Base-by-base conservation (phyloP, 2,329 filamentous ascomycete species). In the Sporothrix luriei region DNA sequence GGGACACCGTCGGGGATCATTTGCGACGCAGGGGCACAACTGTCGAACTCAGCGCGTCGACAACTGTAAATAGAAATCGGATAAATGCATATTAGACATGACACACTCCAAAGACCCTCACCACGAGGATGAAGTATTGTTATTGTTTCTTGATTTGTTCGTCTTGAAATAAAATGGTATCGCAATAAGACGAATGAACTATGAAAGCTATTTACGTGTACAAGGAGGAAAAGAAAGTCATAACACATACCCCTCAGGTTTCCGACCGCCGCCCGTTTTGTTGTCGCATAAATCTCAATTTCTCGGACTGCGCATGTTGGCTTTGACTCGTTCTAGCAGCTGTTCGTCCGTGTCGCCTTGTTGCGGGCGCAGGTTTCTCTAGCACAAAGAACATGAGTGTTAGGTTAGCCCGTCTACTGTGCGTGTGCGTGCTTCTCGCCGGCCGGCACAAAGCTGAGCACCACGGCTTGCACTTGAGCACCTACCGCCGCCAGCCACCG, bases 401-500 rank as follows among this genome's bases (percentile, higher is more conserved):
- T 33, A 9, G 2, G 38, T 62, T 62, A 62, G 57, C 57, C 40
- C 57, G 40, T 62, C n/a, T 46, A 13, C 57, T 61, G 55, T 43
- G 55, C 26, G 7, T 55, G 14, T 19, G 29, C 52, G 26, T 55
- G 14, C 6, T 43, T 24, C 57, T 46, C 24, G 57, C 24, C 21
- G 40, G n/a, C 57, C n/a, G 57, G 13, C 57, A 46, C 10, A 16
- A 49, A 21, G 16, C 3, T 43, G 65, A 14, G 52, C 68, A 33
- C 19, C 9, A 62, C 5, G 38, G 40, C 57, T 16, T 62, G 57
- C 6, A 10, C 38, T 43, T 46, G 57, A 19, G 46, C 52, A 83
- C 90, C 80, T 85, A 97, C 94, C 75, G 86, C 87, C 59, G 88
- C 87, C 66, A 98, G 82, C 93, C 94, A 98, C 76, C 89, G 84